Conservation (phyloP, 305 asterid species). For the Fraxinus latifolia region DNA sequence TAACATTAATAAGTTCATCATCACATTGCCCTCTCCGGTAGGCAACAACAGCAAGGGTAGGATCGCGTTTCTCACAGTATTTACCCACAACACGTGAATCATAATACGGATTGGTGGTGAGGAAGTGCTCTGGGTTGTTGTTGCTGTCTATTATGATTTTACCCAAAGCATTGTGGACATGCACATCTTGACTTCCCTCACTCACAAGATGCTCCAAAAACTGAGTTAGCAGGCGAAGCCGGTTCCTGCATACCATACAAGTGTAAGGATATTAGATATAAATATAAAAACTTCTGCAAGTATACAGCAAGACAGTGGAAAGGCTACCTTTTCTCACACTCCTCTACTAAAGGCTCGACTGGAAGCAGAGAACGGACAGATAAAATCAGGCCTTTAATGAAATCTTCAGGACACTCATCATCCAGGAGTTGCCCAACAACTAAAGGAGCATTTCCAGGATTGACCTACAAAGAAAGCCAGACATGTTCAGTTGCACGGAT, state of each 20-base stretch:
- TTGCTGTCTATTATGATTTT: constrained; percentile 96
- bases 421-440: constrained; percentile 98
- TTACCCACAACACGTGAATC: constrained; percentile 97
- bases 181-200: constrained; percentile 99
- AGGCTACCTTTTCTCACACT: constrained; percentile 89
- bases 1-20: constrained; percentile 90
- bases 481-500: constrained; percentile 21
- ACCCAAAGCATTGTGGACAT: constrained; percentile 97
- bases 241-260: constrained; percentile 63
- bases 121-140: constrained; percentile 97
- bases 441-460: constrained; percentile 97
- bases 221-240: constrained; percentile 93
- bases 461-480: constrained; percentile 53
- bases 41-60: constrained; percentile 99
- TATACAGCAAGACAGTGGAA: background rate
- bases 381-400: constrained; percentile 88
- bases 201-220: constrained; percentile 99
- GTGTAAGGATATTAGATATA: constrained; percentile 15
- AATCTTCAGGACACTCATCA: constrained; percentile 98
- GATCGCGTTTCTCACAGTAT: constrained; percentile 98
- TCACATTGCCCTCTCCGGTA: constrained; percentile 96
- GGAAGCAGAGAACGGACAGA: constrained; percentile 99
- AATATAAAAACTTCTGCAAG: constrained; percentile 5
- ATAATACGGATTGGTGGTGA: constrained; percentile 97
- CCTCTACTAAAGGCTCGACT: constrained; percentile 97